These are phyloP conservation scores for Choanephora cucurbitarum DNA, from an alignment of 371 early-diverging fungal genomes.

Conservation along the genomic window DNA sequence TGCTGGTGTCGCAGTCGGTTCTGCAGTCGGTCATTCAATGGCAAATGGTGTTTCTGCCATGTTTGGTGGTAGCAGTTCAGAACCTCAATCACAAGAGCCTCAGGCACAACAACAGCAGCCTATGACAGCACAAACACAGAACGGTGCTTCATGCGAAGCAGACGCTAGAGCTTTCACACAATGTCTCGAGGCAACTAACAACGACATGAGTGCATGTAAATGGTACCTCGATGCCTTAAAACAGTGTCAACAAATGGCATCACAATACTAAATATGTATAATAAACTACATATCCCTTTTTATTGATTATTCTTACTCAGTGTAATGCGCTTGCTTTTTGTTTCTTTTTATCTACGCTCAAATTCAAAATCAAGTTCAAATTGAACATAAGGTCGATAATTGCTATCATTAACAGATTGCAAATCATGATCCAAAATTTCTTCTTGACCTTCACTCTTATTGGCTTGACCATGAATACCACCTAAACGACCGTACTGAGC, in stretches of 20 bases:
- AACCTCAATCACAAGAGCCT: constrained; percentile 26
- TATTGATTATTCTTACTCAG: not conserved
- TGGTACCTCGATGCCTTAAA: constrained; percentile 89
- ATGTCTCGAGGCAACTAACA: constrained; percentile 81
- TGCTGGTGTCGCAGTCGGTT: constrained; percentile 93
- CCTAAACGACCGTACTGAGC: constrained; percentile 69
- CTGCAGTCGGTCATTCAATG: constrained; percentile 74
- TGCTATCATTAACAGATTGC: constrained; percentile 79
- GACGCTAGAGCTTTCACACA: constrained; percentile 84
- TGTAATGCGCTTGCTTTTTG: not conserved
- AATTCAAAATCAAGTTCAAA: constrained; percentile 70
- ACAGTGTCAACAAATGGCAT: constrained; percentile 75
- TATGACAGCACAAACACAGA: constrained; percentile 33
- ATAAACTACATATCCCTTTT: constrained; percentile 6
- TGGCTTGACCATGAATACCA: constrained; percentile 56
- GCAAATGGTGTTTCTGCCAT: constrained; percentile 71
- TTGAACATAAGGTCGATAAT: constrained; percentile 89
- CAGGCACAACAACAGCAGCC: constrained; percentile 41
- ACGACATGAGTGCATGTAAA: constrained; percentile 79
- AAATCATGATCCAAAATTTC: constrained; percentile 80
- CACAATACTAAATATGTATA: constrained; percentile 27
- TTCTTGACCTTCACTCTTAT: constrained; percentile 44
- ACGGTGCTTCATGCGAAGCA: constrained; percentile 69
- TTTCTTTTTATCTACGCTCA: constrained; percentile 40
- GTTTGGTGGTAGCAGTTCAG: constrained; percentile 58